Base-by-base conservation (phyloP, 169 alveolate genomes). In the Plasmodium ovale region DNA sequence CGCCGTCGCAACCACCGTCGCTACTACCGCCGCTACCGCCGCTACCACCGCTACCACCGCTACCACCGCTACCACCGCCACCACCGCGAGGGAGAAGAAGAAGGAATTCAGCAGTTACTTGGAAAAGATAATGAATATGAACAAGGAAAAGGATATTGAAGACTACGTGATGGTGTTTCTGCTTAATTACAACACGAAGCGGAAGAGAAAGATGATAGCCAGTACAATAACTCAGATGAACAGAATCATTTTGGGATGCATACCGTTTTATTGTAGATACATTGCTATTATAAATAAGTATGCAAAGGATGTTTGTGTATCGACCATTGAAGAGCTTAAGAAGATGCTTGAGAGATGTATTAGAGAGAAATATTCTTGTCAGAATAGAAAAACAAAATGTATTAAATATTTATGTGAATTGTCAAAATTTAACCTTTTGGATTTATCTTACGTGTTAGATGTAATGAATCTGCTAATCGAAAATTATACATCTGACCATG, bases 261-360 rank as follows among this genome's bases (percentile, higher is more conserved):
- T 79, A 14, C 90, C 90, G 10, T 79, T 39, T 54, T 79, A 79
- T 60, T 79, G 90, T 33, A 33, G 82, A 79, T 79, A 65, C 39
- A 53, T 79, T 14, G 77, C 84, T 23, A 79, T 79, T 25, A 44
- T 79, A 64, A 79, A 79, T 21, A 68, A 44, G 29, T 79, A 79
- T 44, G 65, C 33, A 14, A 79, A 79, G 33, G 90, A 79, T 54
- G 65, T 79, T 5, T 54, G 44, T 33, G 16, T 67, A 0, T 49
- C 29, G 0, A 27, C 65, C 14, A 35, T 64, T 21, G 90, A 79
- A 12, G 90, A 79, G 33, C 21, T 79, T 49, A 79, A 79, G 35
- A 47, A 59, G 19, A 65, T 79, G 25, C 44, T 59, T 23, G 90
- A 79, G 37, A 79, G 65, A 65, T n/a, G 44, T 25, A 53, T 79